A percentile compares a stretch with the other conserved stretches of the same genome.
phyloP scores from a whole-genome alignment of 345 rosid genomes.

The Lepidium africanum region DNA sequence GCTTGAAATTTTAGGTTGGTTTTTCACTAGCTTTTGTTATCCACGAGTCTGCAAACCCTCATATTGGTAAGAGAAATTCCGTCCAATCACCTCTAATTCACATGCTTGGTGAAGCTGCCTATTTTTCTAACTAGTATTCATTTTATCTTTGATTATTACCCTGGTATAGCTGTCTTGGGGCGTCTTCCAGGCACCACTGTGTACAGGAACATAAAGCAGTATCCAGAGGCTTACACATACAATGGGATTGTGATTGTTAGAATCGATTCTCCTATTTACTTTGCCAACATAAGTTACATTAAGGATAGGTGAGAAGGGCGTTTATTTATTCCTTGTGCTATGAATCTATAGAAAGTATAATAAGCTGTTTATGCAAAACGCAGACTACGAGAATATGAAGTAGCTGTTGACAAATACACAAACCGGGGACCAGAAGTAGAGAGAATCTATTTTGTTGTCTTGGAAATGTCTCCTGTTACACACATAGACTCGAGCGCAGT shows the following conservation, averaged over 20 bases:
- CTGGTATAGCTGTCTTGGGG: constrained; percentile 87
- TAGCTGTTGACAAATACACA: constrained; percentile 61
- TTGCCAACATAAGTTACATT: constrained; percentile 90
- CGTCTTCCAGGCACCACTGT: constrained; percentile 99
- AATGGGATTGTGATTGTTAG: constrained; percentile 91
- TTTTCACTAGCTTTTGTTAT: constrained; percentile 95
- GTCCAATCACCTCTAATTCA: neutral
- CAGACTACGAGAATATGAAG: constrained; percentile 88
- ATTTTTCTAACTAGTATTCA: neutral
- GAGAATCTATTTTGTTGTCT: constrained; percentile 72
- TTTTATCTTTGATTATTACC: constrained; percentile 1
- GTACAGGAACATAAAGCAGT: constrained; percentile 81
- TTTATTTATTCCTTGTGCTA: neutral
- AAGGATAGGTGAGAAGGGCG: constrained; percentile 65
- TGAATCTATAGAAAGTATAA: constrained; percentile 6
- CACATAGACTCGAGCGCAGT: constrained; percentile 88
- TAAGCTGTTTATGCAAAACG: neutral
- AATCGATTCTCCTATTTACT: constrained; percentile 88
- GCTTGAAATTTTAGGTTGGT: constrained; percentile 60
- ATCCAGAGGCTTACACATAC: constrained; percentile 95
- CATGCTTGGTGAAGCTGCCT: neutral
- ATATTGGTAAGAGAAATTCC: constrained; percentile 58
- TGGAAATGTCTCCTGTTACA: constrained; percentile 94
- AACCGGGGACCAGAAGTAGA: constrained; percentile 82
- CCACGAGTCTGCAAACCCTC: constrained; percentile 99